Percentiles rank a stretch among this genome's conserved stretches.
These are phyloP conservation scores for Camellia japonica DNA, from an alignment of 148 eudicot genomes.

Conservation along the genomic window DNA sequence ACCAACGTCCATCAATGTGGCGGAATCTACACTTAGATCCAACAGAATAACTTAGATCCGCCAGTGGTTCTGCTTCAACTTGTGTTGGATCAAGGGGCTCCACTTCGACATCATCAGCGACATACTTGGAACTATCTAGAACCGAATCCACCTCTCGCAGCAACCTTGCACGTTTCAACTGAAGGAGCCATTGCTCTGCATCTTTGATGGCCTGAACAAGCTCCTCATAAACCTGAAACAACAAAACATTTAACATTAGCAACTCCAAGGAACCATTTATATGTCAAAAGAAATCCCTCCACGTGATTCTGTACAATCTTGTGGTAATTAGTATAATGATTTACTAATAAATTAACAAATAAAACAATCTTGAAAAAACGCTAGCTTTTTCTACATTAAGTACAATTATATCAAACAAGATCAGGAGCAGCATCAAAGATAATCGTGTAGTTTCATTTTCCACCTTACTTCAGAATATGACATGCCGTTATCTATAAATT, in stretches of 20 bases:
- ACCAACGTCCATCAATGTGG: conserved; percentile 90
- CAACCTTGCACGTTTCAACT: conserved; percentile 78
- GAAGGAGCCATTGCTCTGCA: conserved; percentile 84
- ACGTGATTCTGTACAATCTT: neutral
- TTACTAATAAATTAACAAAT: no score
- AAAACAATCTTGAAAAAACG: neutral
- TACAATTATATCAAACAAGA: neutral
- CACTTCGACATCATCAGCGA: conserved; percentile 38
- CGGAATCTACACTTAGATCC: conserved; percentile 96
- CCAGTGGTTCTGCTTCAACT: conserved; percentile 51
- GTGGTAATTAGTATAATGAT: neutral
- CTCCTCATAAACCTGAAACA: conserved; percentile 65
- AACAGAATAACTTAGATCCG: conserved; percentile 44
- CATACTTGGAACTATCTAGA: conserved; percentile 28
- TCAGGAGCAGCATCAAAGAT: neutral
- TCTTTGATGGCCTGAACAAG: conserved; percentile 70
- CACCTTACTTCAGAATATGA: neutral
- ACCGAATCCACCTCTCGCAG: conserved; percentile 64
- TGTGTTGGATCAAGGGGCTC: conserved; percentile 44
- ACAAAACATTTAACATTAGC: neutral
- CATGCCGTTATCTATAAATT: neutral
- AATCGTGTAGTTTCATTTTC: neutral
- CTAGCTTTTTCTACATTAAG: neutral
- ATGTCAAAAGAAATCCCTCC: conserved; percentile 1
- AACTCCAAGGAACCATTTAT: neutral